Evolutionary conservation across 805 yeast species (phyloP), one percentile per base, ranked within the genome.

Genomic region (Kluyveromyces nonfermentans): DNA sequence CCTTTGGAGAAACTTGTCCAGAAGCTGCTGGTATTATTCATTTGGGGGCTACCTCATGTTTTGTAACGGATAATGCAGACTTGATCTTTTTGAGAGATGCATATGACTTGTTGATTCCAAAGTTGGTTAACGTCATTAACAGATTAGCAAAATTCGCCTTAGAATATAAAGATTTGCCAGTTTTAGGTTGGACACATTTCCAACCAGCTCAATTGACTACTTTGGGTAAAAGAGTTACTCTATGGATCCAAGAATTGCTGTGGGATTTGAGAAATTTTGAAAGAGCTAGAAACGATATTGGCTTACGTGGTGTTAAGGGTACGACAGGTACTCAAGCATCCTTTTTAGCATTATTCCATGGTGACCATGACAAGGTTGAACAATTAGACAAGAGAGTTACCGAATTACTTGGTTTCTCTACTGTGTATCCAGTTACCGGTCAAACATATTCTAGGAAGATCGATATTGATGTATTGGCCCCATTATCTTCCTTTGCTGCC

Each of bases 131-230:
- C 58, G 97, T 93, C 52, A 93, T 93, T 56, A 83, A 89, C 73
- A 78, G 96, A 67, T 73, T 93, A 63, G 68, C 87, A 47, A 71
- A 84, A 63, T 93, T 93, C 65, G 97, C 98, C 37, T 63, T 87
- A 51, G 79, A 85, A 65, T 78, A 90, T 74, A 93, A 93, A 71
- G 97, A 93, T 66, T 68, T 89, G 68, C 97, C 98, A 32, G 96
- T 89, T 36, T 75, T 93, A 53, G 98, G 98, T 31, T 93, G 97
- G 97, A 93, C 98, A 46, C 98, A 93, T 69, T 93, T 93, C 79
- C 98, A 93, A 73, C 98, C 98, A 14, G 98, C 98, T 43, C 98
- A 93, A 72, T 78, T 93, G 65, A 90, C 97, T 54, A 93, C 98
- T 30, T 95, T 93, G 50, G 98, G 98, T 65, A 93, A 93, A 74